phyloP scores from a whole-genome alignment of 139 green algal genomes.

The Closterium sp. region DNA sequence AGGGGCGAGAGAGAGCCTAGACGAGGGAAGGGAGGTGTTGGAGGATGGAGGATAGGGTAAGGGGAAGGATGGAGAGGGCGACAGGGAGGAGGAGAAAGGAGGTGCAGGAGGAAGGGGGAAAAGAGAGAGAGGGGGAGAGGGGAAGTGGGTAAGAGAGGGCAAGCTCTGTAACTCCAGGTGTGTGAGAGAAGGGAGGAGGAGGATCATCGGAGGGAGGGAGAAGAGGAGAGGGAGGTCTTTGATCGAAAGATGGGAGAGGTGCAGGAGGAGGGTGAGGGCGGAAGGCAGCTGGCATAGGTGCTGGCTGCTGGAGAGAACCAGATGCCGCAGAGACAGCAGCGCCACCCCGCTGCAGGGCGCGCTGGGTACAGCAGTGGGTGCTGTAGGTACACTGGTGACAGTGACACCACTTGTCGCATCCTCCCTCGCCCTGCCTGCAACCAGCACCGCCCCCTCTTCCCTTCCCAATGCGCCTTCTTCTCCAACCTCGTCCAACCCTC shows the following conservation, averaged over 20 bases:
- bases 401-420: too few species aligned
- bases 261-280: background rate
- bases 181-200: background rate
- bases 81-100: background rate
- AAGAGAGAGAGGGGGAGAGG: background rate
- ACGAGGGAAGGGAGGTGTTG: background rate
- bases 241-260: background rate
- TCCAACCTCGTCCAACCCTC: too few species aligned
- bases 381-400: background rate
- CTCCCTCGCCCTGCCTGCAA: too few species aligned
- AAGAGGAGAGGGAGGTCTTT: background rate
- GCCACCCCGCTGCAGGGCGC: background rate
- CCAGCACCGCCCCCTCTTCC: background rate
- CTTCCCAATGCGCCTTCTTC: too few species aligned
- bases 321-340: background rate
- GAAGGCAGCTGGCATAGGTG: background rate
- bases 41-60: too few species aligned
- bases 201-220: background rate
- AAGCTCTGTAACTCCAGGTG: background rate
- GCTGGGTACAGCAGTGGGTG: background rate
- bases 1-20: background rate
- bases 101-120: background rate
- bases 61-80: background rate
- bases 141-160: background rate
- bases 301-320: background rate